These are phyloP conservation scores for Russula abietina DNA, from an alignment of 768 basidiomycete genomes.

Conservation along the genomic window DNA sequence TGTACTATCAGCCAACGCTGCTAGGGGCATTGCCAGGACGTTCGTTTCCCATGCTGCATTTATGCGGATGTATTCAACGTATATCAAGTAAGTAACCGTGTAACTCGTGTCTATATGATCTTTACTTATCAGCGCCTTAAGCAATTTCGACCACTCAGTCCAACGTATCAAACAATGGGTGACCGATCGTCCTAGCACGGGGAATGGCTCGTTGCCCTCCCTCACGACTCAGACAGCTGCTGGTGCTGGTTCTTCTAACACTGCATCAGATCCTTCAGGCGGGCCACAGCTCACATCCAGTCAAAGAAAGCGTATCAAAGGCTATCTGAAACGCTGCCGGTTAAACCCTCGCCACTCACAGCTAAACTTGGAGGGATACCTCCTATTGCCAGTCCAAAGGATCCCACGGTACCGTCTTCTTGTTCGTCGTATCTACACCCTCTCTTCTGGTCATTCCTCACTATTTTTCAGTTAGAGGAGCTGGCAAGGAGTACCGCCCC, in stretches of 20 bases:
- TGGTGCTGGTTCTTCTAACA: slow-evolving; percentile 41
- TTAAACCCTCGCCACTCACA: slow-evolving; percentile 88
- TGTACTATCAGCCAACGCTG: slow-evolving; percentile 64
- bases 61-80: slow-evolving; percentile 98
- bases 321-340: slow-evolving; percentile 86
- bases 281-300: slow-evolving; percentile 60
- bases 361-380: slow-evolving; percentile 87
- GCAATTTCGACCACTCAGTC: slow-evolving; percentile 92
- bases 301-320: slow-evolving; percentile 83
- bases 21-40: slow-evolving; percentile 76
- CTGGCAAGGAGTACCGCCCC: slow-evolving; percentile 82
- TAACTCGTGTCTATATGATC: slow-evolving; percentile 3
- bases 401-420: slow-evolving; percentile 95
- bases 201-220: slow-evolving; percentile 43
- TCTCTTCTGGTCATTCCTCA: not conserved
- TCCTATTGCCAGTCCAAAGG: slow-evolving; percentile 91
- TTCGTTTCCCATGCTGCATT: slow-evolving; percentile 94
- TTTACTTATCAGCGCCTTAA: slow-evolving; percentile 31
- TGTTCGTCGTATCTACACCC: slow-evolving; percentile 43
- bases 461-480: slow-evolving; percentile 66
- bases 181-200: slow-evolving; percentile 44
- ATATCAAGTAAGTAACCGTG: slow-evolving; percentile 74
- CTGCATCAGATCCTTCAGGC: slow-evolving; percentile 35
- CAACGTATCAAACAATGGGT: slow-evolving; percentile 86
- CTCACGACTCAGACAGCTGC: slow-evolving; percentile 41